Conservation (phyloP, 164 flowering plant genomes). For the Vitis cinerea region DNA sequence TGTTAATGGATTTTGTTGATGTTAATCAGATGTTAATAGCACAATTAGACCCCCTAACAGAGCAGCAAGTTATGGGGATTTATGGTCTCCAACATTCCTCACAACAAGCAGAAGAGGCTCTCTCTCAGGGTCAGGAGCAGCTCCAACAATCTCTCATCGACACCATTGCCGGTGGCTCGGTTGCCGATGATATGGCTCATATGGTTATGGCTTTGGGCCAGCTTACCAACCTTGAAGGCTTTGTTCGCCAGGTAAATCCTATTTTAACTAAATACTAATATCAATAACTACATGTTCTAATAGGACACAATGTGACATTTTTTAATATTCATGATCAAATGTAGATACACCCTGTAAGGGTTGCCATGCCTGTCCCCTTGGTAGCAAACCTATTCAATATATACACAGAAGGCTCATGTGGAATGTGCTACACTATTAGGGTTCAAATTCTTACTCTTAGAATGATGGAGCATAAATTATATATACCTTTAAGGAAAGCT, state of each 20-base stretch:
- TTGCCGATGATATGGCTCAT: constrained; percentile 73
- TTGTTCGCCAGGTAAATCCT: constrained; percentile 81
- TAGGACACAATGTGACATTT: no score
- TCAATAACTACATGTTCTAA: no score
- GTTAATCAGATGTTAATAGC: constrained; percentile 58
- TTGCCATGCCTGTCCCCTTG: no score
- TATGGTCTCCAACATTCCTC: constrained; percentile 84
- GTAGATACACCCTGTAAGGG: background rate
- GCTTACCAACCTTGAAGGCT: constrained; percentile 89
- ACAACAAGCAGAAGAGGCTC: constrained; percentile 95
- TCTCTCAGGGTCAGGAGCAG: constrained; percentile 88
- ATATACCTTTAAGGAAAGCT: no score
- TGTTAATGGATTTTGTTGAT: background rate
- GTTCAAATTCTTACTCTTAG: no score
- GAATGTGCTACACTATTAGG: no score
- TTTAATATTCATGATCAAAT: background rate
- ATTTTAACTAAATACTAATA: background rate
- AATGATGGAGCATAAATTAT: no score
- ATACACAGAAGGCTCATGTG: no score
- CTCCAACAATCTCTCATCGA: constrained; percentile 85
- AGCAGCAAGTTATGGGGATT: constrained; percentile 87
- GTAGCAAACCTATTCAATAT: no score
- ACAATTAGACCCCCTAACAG: constrained; percentile 86
- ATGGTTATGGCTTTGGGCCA: constrained; percentile 89
- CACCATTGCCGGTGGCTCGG: constrained; percentile 59